Base-by-base conservation (phyloP, 2,329 filamentous ascomycete genomes). In the Calycina herbarum region DNA sequence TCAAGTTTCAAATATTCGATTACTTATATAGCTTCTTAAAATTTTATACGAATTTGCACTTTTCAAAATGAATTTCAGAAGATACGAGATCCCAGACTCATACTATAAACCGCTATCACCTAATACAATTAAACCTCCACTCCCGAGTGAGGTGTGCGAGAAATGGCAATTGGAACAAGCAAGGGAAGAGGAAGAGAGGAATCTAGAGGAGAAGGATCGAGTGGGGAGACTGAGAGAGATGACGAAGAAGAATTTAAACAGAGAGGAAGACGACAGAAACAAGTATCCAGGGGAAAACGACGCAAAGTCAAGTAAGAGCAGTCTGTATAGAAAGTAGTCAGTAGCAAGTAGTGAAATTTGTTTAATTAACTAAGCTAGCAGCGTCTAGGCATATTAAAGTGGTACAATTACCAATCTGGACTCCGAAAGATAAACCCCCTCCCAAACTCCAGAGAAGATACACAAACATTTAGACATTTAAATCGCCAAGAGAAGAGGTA, bases 151-250 rank as follows among this genome's bases (percentile, higher is more conserved):
- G 13, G 42, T 45, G 17, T 45, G 20, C 42, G 15, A 45, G 42
- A 45, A n/a, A 45, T 45, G 6, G 42, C 17, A 45, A 45, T n/a
- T n/a, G 42, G 3, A 45, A 45, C 17, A 17, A 45, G n/a, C 42
- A 45, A 45, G 42, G 42, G 42, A 45, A 45, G 42, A 45, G 42
- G 42, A 45, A 45, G 42, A 45, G 42, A 45, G 42, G 42, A 45
- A 45, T 45, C 17, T 45, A n/a, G 17, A 45, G 42, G 42, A 45
- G 42, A 45, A 45, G 17, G 42, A 45, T 45, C 42, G 6, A 45
- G 42, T 45, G n/a, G 42, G 42, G 42, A n/a, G 42, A 45, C n/a
- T 45, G 3, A 13, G 13, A 45, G 42, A 45, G 42, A 45, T 15
- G 17, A 45, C 42, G 42, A 45, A 45, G 42, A 45, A 45, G 13